Percentiles rank a stretch among this genome's conserved stretches.
Conservation (phyloP, 2,329 filamentous ascomycete genomes). For the Xylariaceae sp. region DNA sequence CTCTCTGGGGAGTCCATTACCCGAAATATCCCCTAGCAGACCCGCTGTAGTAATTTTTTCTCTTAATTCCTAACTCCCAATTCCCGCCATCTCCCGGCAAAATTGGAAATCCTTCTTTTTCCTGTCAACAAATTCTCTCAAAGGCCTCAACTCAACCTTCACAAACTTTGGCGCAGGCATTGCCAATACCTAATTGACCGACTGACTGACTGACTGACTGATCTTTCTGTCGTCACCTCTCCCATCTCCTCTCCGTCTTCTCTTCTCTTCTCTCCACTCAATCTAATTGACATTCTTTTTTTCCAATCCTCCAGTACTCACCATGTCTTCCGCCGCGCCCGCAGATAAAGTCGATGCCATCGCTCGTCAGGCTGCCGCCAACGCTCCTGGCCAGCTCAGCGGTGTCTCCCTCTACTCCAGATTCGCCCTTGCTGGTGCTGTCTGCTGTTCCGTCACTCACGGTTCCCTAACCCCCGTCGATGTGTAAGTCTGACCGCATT, state of each 20-base stretch:
- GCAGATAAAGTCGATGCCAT: constrained; percentile 29
- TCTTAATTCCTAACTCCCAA: constrained; percentile 17
- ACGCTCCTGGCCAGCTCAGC: constrained; percentile 32
- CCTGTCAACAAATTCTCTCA: constrained; percentile 20
- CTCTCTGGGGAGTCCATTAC: constrained; percentile 22
- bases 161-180: constrained; percentile 13
- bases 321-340: constrained; percentile 30
- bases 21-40: constrained; percentile 18
- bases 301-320: constrained; percentile 9
- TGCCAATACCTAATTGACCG: constrained; percentile 16
- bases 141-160: constrained; percentile 33
- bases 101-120: constrained; percentile 23
- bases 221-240: constrained; percentile 7
- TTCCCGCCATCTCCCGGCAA: constrained; percentile 24
- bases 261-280: constrained; percentile 32
- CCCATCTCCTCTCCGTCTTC: constrained; percentile 32
- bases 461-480: constrained; percentile 96
- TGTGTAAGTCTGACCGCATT: constrained; percentile 73
- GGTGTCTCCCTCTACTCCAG: constrained; percentile 74
- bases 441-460: constrained; percentile 99
- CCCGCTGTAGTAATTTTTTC: constrained; percentile 13
- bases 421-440: constrained; percentile 94
- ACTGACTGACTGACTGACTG: constrained; percentile 13
- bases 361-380: constrained; percentile 25
- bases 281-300: constrained; percentile 12